Evolutionary conservation across 352 stramenopile genomes (phyloP).

Genomic region (Elongisporangium anandrum): DNA sequence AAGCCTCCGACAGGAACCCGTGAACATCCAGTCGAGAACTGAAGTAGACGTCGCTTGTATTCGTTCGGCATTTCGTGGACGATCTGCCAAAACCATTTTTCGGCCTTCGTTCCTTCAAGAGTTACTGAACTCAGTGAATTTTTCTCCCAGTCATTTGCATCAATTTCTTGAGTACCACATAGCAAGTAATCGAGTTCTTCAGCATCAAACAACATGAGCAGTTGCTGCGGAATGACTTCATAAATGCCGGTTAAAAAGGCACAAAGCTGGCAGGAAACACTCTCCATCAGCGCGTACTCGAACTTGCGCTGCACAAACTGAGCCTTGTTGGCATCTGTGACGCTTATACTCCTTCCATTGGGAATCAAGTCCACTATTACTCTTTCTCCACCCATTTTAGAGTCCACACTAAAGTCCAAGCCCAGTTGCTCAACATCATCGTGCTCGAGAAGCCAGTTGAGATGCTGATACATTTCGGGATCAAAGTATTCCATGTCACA

Average conservation of each 20-base stretch:
- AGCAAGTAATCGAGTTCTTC: slow-evolving; percentile 96
- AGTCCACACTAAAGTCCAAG: slow-evolving; percentile 61
- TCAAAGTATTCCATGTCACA: slow-evolving; percentile 91
- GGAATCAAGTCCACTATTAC: slow-evolving; percentile 55
- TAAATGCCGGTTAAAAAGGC: slow-evolving; percentile 95
- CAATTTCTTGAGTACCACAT: slow-evolving; percentile 91
- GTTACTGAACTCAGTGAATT: slow-evolving; percentile 59
- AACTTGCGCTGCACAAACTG: slow-evolving; percentile 92
- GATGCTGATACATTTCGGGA: slow-evolving; percentile 47
- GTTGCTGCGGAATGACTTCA: slow-evolving; percentile 91
- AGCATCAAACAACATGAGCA: slow-evolving; percentile 95
- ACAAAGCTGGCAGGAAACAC: slow-evolving; percentile 86
- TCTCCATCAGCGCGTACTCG: slow-evolving; percentile 92
- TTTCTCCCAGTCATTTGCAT: slow-evolving; percentile 92
- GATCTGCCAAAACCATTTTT: slow-evolving; percentile 67
- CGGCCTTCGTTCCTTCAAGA: slow-evolving; percentile 25
- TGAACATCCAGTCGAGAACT: slow-evolving; percentile 80
- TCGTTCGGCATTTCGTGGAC: slow-evolving; percentile 86
- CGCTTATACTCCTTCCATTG: slow-evolving; percentile 57
- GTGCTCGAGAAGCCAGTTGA: slow-evolving; percentile 65
- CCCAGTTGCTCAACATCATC: slow-evolving; percentile 45
- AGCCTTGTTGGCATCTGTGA: slow-evolving; percentile 94
- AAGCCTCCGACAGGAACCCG: slow-evolving; percentile 79
- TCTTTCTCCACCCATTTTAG: slow-evolving; percentile 17
- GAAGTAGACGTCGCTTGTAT: slow-evolving; percentile 63